These are phyloP conservation scores for Emergomyces africanus DNA, from an alignment of 2,329 filamentous ascomycete species.

Conservation along the genomic window DNA sequence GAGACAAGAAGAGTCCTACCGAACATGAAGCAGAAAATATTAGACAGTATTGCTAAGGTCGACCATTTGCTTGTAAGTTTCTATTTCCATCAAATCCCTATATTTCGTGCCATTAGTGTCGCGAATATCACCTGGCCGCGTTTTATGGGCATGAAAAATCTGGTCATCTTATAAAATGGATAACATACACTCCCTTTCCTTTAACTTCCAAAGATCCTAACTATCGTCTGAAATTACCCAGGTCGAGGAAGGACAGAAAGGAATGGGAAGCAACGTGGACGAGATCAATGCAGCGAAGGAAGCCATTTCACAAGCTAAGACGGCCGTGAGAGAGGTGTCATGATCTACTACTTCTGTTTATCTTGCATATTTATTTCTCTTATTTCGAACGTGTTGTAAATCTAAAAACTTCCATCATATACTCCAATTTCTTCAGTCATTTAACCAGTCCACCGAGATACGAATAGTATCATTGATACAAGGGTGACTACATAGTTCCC, in stretches of 20 bases:
- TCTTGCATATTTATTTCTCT: not conserved
- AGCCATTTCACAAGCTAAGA: conserved; percentile 28
- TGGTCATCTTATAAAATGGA: not conserved
- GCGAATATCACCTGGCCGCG: not conserved
- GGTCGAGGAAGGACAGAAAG: conserved; percentile 29
- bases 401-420: not conserved
- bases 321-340: conserved; percentile 26
- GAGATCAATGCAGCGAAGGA: conserved; percentile 31
- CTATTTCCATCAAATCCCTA: not conserved
- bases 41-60: conserved; percentile 56
- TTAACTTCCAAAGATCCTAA: not conserved
- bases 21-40: conserved; percentile 57
- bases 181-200: not conserved
- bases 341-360: conserved; percentile 10
- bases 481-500: not conserved
- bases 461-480: not conserved
- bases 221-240: conserved; percentile 7
- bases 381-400: not conserved
- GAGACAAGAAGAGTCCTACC: conserved; percentile 79
- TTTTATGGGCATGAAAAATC: not conserved
- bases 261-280: conserved; percentile 26
- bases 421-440: not conserved
- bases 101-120: not conserved
- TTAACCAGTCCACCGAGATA: not conserved
- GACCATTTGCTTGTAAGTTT: conserved; percentile 60